These are phyloP conservation scores for Theobroma grandiflorum DNA, from an alignment of 441 rosid species.

Conservation along the genomic window DNA sequence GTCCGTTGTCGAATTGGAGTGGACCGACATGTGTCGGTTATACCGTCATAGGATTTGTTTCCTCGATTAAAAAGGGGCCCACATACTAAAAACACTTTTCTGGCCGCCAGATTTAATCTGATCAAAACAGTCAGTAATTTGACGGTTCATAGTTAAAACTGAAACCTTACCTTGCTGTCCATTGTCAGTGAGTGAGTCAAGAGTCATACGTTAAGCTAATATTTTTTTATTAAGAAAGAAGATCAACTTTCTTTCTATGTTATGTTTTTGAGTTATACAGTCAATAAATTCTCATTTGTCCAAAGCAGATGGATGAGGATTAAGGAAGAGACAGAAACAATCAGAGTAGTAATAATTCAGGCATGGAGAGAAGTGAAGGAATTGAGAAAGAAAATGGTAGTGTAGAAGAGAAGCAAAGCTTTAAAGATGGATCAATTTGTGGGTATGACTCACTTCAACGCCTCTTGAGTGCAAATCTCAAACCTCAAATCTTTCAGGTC, in stretches of 20 bases:
- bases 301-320: neutral
- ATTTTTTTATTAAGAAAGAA: neutral
- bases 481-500: conserved; percentile 85
- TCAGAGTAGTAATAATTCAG: neutral
- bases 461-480: conserved; percentile 74
- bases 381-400: conserved; percentile 34
- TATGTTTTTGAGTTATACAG: neutral
- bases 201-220: neutral
- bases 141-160: neutral
- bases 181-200: neutral
- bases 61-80: neutral
- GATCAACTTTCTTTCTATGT: neutral
- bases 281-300: neutral
- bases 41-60: too few relatives aligned
- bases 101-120: neutral
- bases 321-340: neutral
- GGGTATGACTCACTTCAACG: conserved; percentile 84
- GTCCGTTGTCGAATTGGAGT: neutral
- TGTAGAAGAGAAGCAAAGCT: conserved; percentile 19
- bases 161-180: neutral
- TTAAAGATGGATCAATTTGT: conserved; percentile 67
- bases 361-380: conserved; percentile 37
- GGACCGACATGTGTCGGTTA: conserved; percentile 23
- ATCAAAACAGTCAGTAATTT: neutral
- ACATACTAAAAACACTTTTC: neutral